Conservation (phyloP, 495 filamentous ascomycete genomes). For the Tuber brumale region DNA sequence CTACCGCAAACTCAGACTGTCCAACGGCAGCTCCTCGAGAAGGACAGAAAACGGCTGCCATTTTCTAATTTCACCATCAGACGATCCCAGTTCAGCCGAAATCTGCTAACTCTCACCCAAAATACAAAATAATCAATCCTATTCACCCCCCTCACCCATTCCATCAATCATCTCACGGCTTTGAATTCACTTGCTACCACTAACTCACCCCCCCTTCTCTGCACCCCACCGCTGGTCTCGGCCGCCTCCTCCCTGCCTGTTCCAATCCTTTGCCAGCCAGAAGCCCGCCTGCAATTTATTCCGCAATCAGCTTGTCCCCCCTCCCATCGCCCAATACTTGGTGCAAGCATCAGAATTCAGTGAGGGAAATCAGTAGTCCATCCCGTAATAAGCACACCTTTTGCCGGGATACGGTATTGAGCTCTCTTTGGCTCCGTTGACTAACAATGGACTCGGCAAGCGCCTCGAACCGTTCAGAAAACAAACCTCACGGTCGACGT, state of each 20-base stretch:
- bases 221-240: neutral
- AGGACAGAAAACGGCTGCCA: neutral
- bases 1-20: neutral
- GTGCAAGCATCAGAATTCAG: neutral
- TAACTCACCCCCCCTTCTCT: neutral
- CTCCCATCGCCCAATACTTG: neutral
- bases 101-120: neutral
- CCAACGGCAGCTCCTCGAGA: neutral
- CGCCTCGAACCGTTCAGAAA: slow-evolving; percentile 38
- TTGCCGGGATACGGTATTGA: slow-evolving; percentile 8
- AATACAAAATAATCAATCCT: slow-evolving; percentile 4
- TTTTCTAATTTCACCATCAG: neutral
- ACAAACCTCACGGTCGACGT: slow-evolving; percentile 41
- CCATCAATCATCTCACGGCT: neutral
- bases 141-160: neutral
- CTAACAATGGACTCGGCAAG: slow-evolving; percentile 42
- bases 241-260: neutral
- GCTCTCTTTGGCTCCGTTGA: slow-evolving; percentile 36
- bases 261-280: neutral
- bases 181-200: neutral
- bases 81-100: neutral
- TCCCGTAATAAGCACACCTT: neutral
- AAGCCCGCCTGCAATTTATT: neutral
- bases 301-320: neutral
- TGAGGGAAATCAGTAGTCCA: slow-evolving; percentile 1